Base-by-base conservation (phyloP, 1,139 yeast genomes). In the Ogataea hybrid region DNA sequence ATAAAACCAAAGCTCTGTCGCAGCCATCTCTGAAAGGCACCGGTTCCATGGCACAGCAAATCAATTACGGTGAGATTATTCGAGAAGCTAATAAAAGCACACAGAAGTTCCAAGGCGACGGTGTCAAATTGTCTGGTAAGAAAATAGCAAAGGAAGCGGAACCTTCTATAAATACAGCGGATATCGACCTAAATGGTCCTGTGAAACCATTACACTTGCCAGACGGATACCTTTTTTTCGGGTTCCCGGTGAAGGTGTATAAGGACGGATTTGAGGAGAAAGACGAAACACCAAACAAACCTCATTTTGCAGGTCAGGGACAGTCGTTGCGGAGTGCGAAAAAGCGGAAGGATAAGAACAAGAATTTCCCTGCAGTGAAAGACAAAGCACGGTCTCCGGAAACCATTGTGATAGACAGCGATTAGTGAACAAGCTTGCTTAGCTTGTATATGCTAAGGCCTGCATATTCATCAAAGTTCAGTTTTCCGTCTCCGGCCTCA, bases 211-310 rank as follows among this genome's bases (percentile, higher is more conserved):
- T 92, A 42, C 66, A 71, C 12, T 68, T 92, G 34, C 95, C 96
- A 0, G 83, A 75, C 29, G 96, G 95, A 23, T 94, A 88, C 60
- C 70, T 92, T 15, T 92, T 92, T 61, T 90, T 94, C 63, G 99
- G 99, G 1, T 92, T 83, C 62, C 97, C 97, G 0, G 78, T 86
- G 4, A 76, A 80, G 4, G 81, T 89, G n/a, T 84, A 89, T 8
- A 73, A 72, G 15, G 73, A 71, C 11, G 77, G 70, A 34, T 73
- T 67, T 22, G 63, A 62, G n/a, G 70, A 68, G 27, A 60, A 61
- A 10, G 52, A 56, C 25, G 50, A 57, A 3, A 51, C 54, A 7
- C 30, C 31, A 3, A 34, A 35, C 8, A 49, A 55, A 36, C 53
- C 62, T 43, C 62, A 65, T 18, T 86, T 84, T 52, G 52, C 54